Evolutionary conservation across 371 early-diverging fungal genomes (phyloP).

Genomic region (Zopfochytrium polystomum): DNA sequence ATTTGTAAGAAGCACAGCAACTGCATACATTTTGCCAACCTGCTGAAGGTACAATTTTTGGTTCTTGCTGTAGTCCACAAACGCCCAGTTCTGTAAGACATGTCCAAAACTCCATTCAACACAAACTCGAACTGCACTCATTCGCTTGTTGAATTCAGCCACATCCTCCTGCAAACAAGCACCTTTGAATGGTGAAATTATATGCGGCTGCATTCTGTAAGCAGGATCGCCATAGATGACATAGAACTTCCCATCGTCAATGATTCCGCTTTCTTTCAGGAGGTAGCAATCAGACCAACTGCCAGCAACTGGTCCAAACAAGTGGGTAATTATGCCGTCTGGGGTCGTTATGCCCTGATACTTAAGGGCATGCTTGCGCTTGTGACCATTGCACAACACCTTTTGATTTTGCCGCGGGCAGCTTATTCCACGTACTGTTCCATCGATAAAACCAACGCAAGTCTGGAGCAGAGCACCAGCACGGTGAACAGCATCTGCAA

Average conservation of each 20-base stretch:
- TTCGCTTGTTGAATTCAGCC: slow-evolving; percentile 14
- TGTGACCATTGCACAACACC: slow-evolving; percentile 4
- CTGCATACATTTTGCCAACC: too few species aligned
- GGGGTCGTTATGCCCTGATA: slow-evolving; percentile 13
- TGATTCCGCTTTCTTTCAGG: slow-evolving; percentile 9
- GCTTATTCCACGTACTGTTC: too few species aligned
- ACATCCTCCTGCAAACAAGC: neutral
- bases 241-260: slow-evolving; percentile 7
- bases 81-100: slow-evolving; percentile 16
- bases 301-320: too few species aligned
- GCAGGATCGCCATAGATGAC: slow-evolving; percentile 22
- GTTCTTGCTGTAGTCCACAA: slow-evolving; percentile 25
- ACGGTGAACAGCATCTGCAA: too few species aligned
- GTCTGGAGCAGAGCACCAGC: too few species aligned
- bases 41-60: slow-evolving; percentile 13
- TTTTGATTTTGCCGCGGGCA: too few species aligned
- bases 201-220: slow-evolving; percentile 3
- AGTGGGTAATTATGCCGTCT: too few species aligned
- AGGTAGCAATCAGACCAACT: slow-evolving; percentile 20
- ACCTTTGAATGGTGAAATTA: slow-evolving; percentile 16
- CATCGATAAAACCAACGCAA: too few species aligned
- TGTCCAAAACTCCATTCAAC: slow-evolving; percentile 27
- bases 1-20: too few species aligned
- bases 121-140: slow-evolving; percentile 15
- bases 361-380: too few species aligned